Evolutionary conservation across 345 rosid genomes (phyloP), one percentile per base, ranked within the genome.

Genomic region (Eucalyptus urophylla): DNA sequence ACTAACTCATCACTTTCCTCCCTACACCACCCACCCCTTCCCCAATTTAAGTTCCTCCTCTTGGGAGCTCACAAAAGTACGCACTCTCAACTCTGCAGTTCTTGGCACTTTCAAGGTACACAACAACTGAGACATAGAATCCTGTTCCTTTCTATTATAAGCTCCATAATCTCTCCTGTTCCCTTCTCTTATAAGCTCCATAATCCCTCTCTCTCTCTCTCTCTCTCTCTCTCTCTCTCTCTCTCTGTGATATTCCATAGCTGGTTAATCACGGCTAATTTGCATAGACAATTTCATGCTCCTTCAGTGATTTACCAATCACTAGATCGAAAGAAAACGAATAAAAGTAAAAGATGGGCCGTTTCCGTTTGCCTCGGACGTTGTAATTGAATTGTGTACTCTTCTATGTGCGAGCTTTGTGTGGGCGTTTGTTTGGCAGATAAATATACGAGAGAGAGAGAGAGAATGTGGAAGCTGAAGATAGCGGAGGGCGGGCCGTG

Each of bases 381-480:
- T 72, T 37, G 83, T 21, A 19, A 11, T 37, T 37, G 83, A 40
- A 37, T 37, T 6, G 81, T 72, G 44, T 72, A 37, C 11, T 37
- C 24, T 72, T 72, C n/a, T 37, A 37, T 6, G 83, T 72, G 81
- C 81, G 27, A 72, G 25, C 25, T 72, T 69, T 5, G 14, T 37
- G 81, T 6, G 45, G 58, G 25, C 12, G 11, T 72, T 11, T 12
- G 45, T 72, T 72, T 72, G 83, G 83, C 83, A 72, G 45, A 37
- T 10, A 72, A 69, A 33, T 14, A 45, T 12, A 19, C 58, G 14
- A 51, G 24, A 21, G 33, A 40, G 33, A 40, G 40, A 56, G 49
- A 16, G 11, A 62, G 56, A 33, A 93, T 93, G 95, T 93, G 95
- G 95, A 93, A 88, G 89, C 91, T 93, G 49, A 93, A 93, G 90